Evolutionary conservation across 2,329 filamentous ascomycete species (phyloP).

Genomic region (Sporothrix inflata): DNA sequence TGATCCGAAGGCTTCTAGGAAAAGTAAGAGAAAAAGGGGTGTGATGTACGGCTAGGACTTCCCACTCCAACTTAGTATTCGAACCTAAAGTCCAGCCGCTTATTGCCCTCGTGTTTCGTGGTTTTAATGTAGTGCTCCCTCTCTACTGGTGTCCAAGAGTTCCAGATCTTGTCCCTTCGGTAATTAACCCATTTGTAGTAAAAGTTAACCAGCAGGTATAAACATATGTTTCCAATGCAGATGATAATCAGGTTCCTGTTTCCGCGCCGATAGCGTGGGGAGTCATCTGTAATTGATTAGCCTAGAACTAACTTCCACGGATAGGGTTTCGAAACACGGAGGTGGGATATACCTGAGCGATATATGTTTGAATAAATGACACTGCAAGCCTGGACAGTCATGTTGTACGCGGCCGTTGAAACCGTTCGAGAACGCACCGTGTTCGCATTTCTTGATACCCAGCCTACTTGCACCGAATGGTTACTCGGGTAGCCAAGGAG

Average conservation of each 20-base stretch:
- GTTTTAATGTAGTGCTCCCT: constrained; percentile 39
- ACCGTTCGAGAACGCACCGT: constrained; percentile 65
- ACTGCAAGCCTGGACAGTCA: constrained; percentile 49
- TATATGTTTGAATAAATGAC: constrained; percentile 50
- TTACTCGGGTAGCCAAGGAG: constrained; percentile 48
- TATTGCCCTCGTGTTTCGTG: constrained; percentile 39
- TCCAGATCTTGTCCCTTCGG: constrained; percentile 38
- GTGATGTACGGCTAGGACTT: no score
- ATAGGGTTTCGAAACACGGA: neutral
- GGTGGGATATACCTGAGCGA: constrained; percentile 31
- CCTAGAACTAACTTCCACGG: neutral
- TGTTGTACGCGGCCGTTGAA: constrained; percentile 65
- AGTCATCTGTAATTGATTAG: constrained; percentile 37
- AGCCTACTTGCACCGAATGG: constrained; percentile 53
- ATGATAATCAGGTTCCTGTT: constrained; percentile 59
- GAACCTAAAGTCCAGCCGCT: constrained; percentile 41
- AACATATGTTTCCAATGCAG: constrained; percentile 39
- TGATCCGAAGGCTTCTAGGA: no score
- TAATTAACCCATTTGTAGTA: constrained; percentile 44
- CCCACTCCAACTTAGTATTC: constrained; percentile 34
- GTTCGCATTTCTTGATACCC: constrained; percentile 61
- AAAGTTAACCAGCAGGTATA: constrained; percentile 39
- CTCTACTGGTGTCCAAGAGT: constrained; percentile 38
- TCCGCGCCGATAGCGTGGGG: constrained; percentile 56
- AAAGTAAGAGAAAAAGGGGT: no score